Evolutionary conservation across 1,284 basidiomycete genomes (phyloP), one percentile per base, ranked within the genome.

Genomic region (Athelia psychrophila): DNA sequence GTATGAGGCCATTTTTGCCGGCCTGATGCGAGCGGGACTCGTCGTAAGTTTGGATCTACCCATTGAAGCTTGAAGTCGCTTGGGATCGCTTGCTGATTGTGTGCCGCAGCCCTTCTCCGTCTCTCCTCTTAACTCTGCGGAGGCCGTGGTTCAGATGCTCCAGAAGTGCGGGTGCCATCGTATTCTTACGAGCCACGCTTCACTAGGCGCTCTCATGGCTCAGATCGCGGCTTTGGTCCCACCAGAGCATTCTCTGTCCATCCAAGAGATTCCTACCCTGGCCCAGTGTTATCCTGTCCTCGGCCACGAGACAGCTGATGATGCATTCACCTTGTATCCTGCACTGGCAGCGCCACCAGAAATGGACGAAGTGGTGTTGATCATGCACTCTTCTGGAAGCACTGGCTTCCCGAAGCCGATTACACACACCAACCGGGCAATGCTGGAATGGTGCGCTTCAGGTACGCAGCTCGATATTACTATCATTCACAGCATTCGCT

Each of bases 121-220:
- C 47, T 73, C 74, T 0, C 68, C 64, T 3, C 66, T 70, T 2
- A 73, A 72, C 48, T 67, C 72, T 1, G 47, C 67, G 0, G 60
- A 66, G 3, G 70, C 71, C 0, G 55, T 73, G 4, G 51, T 55
- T 2, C 60, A 71, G 48, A 59, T 75, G 51, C 54, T 74, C 47
- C 56, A 51, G 48, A 66, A 62, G 51, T 64, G 63, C 0, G 54
- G 54, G 1, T 67, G 64, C 15, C 63, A 59, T 44, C 66, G 66
- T 12, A 6, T 75, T 22, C 53, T 75, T 6, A 60, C 63, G 1
- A 72, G 70, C 0, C 55, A 56, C 2, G 51, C 54, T 13, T 66
- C 65, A 0, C 56, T 70, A 2, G 49, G 30, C 1, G 5, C 47
- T 0, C 61, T 74, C 3, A 35, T 70, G 20, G 24, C 49, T 2